A percentile compares a stretch with the other conserved stretches of the same genome.
Evolutionary conservation across 306 rosid genomes (phyloP).

Genomic region (Urtica urens): DNA sequence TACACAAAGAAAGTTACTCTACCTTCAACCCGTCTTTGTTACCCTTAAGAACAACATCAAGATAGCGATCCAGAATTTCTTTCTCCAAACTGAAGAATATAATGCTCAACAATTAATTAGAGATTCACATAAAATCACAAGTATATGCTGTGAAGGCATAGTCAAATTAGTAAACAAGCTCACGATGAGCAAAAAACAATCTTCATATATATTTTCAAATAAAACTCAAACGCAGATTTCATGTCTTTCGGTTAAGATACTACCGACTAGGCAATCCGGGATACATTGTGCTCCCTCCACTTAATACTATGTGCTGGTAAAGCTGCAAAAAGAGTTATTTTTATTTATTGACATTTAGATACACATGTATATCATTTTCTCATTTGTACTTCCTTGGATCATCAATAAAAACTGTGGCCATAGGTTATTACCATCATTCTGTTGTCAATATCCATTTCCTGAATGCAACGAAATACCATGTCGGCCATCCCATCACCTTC

Average conservation of each 20-base stretch:
- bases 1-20: constrained; percentile 12
- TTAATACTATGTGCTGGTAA: constrained; percentile 95
- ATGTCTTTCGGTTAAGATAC: constrained; percentile 21
- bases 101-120: no score
- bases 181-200: no score
- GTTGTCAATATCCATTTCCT: constrained; percentile 99
- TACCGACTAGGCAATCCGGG: constrained; percentile 99
- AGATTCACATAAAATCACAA: no score
- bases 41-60: constrained; percentile 85
- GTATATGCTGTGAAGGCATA: no score
- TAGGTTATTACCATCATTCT: constrained; percentile 96
- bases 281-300: constrained; percentile 99
- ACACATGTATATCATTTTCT: no score
- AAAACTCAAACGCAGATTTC: constrained; percentile 8
- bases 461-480: constrained; percentile 98
- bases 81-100: constrained; percentile 75
- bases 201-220: no score
- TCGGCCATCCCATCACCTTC: constrained; percentile 99
- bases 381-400: no score
- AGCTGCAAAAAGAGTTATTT: constrained; percentile 58
- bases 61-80: constrained; percentile 88
- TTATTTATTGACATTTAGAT: neutral
- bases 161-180: no score
- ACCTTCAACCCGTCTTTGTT: constrained; percentile 96
- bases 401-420: constrained; percentile 1